Conservation (phyloP, 2,329 filamentous ascomycete genomes). For the Paraphoma sp. region DNA sequence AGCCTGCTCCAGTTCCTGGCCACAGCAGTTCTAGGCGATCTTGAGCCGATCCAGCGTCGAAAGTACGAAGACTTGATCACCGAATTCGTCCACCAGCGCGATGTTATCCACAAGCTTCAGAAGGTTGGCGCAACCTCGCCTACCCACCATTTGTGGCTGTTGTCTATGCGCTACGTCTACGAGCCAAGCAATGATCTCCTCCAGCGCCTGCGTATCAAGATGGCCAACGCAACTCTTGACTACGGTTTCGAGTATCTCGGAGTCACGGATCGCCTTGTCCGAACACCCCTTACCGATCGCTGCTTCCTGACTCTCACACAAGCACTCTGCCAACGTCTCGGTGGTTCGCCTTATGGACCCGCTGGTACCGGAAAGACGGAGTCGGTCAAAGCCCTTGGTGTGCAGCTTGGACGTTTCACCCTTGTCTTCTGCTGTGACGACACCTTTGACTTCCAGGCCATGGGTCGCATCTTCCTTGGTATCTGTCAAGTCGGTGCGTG, state of each 20-base stretch:
- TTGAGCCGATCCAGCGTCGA: slow-evolving; percentile 86
- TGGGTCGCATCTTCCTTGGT: slow-evolving; percentile 99
- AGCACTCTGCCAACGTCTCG: slow-evolving; percentile 90
- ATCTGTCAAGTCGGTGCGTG: slow-evolving; percentile 99
- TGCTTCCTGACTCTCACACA: slow-evolving; percentile 98
- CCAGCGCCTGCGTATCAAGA: slow-evolving; percentile 85
- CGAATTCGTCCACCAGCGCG: slow-evolving; percentile 96
- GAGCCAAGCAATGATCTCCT: slow-evolving; percentile 79
- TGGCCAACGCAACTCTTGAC: slow-evolving; percentile 93
- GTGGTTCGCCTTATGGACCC: slow-evolving; percentile 95
- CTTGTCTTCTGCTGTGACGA: slow-evolving; percentile 99
- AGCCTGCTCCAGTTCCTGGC: slow-evolving; percentile 86
- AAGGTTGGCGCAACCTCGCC: slow-evolving; percentile 75
- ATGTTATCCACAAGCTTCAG: slow-evolving; percentile 87
- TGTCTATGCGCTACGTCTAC: slow-evolving; percentile 98
- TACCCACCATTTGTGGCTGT: slow-evolving; percentile 87
- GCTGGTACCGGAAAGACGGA: slow-evolving; percentile 99
- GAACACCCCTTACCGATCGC: slow-evolving; percentile 94
- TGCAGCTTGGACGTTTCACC: slow-evolving; percentile 96
- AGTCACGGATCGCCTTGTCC: slow-evolving; percentile 92
- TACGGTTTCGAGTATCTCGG: slow-evolving; percentile 99
- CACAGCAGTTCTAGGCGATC: slow-evolving; percentile 85
- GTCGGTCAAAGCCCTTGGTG: slow-evolving; percentile 95
- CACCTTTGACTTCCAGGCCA: slow-evolving; percentile 99
- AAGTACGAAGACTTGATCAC: slow-evolving; percentile 99